Evolutionary conservation across 495 filamentous ascomycete genomes (phyloP).

Genomic region (Terfezia boudieri): DNA sequence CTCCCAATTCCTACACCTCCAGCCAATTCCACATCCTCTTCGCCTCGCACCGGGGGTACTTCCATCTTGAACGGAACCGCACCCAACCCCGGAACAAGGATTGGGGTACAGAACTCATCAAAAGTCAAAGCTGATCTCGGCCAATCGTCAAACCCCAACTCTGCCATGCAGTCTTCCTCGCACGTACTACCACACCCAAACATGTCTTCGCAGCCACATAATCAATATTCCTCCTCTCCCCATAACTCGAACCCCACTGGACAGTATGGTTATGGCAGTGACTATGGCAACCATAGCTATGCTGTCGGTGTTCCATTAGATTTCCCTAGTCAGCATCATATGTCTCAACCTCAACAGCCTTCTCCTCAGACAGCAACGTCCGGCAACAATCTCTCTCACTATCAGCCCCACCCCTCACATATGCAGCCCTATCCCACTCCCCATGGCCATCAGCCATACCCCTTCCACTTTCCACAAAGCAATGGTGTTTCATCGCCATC

Average conservation of each 20-base stretch:
- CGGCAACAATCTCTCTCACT: constrained; percentile 43
- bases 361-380: constrained; percentile 63
- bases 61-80: constrained; percentile 31
- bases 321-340: constrained; percentile 55
- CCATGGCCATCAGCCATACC: constrained; percentile 45
- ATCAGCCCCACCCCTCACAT: constrained; percentile 48
- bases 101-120: constrained; percentile 23
- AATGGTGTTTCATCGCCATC: constrained; percentile 56
- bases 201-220: constrained; percentile 23
- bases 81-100: constrained; percentile 32
- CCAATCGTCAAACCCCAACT: constrained; percentile 5
- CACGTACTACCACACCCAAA: constrained; percentile 15
- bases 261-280: constrained; percentile 27
- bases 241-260: constrained; percentile 25
- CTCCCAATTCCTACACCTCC: constrained; percentile 46
- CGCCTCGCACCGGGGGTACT: constrained; percentile 41
- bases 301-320: constrained; percentile 47
- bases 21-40: constrained; percentile 38
- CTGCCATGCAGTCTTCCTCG: not conserved
- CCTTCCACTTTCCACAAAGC: constrained; percentile 51
- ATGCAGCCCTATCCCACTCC: constrained; percentile 60
- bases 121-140: constrained; percentile 9
- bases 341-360: constrained; percentile 63
- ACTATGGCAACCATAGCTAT: constrained; percentile 28
- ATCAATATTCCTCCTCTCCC: constrained; percentile 26